phyloP scores from a whole-genome alignment of 192 early-diverging fungal species.

The Pilaira anomala region DNA sequence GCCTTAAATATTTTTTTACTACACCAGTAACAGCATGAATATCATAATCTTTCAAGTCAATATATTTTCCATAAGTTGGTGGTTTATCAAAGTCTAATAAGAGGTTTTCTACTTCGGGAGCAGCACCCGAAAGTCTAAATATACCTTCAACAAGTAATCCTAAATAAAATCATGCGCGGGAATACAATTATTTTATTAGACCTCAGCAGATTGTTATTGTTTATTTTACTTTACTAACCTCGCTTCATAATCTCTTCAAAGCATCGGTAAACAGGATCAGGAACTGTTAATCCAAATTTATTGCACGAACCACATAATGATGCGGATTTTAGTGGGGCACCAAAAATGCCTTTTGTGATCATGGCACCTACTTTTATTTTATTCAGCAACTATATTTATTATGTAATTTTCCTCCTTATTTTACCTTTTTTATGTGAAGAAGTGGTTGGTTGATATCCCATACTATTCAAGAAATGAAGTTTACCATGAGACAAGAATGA shows the following conservation, averaged over 20 bases:
- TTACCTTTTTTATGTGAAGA: slow-evolving; percentile 6
- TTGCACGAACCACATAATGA: slow-evolving; percentile 24
- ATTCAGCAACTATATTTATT: too few relatives aligned
- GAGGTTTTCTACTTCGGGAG: slow-evolving; percentile 28
- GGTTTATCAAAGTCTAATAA: slow-evolving; percentile 22
- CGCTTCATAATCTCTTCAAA: slow-evolving; percentile 32
- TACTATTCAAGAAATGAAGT: slow-evolving; percentile 15
- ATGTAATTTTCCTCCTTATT: too few relatives aligned
- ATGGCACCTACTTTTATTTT: not conserved
- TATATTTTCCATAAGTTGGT: slow-evolving; percentile 26
- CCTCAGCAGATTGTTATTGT: not conserved
- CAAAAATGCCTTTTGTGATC: slow-evolving; percentile 25
- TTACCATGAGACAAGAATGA: slow-evolving; percentile 22
- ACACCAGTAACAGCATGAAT: slow-evolving; percentile 36
- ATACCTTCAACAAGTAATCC: slow-evolving; percentile 30
- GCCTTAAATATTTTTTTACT: slow-evolving; percentile 29
- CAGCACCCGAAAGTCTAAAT: slow-evolving; percentile 37
- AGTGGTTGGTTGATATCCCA: not conserved
- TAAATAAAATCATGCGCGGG: slow-evolving; percentile 17
- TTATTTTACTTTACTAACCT: slow-evolving; percentile 17
- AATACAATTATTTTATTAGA: not conserved
- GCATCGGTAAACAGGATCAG: slow-evolving; percentile 27
- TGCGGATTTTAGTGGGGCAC: slow-evolving; percentile 29
- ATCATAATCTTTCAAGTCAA: slow-evolving; percentile 26
- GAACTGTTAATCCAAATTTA: slow-evolving; percentile 18